Conservation (phyloP, 2,329 filamentous ascomycete genomes). For the Acrocalymma vagum region DNA sequence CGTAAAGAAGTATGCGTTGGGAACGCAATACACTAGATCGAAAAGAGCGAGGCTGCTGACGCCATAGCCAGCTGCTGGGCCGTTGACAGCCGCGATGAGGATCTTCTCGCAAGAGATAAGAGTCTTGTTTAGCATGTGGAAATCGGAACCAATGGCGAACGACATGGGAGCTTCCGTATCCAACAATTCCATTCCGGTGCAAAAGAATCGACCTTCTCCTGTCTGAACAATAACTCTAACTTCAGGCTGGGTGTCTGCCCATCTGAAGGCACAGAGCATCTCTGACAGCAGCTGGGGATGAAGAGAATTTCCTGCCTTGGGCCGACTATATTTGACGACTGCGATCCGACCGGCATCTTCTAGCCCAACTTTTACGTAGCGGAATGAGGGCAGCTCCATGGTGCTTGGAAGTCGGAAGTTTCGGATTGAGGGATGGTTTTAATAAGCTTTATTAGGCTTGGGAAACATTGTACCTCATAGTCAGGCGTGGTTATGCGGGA, state of each 20-base stretch:
- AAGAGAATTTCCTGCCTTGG: conserved; percentile 26
- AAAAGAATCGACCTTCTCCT: conserved; percentile 27
- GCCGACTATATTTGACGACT: conserved; percentile 28
- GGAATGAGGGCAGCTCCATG: neutral
- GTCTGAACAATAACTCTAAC: conserved; percentile 27
- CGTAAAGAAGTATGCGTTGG: conserved; percentile 32
- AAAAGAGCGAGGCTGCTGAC: conserved; percentile 26
- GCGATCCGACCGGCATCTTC: conserved; percentile 10
- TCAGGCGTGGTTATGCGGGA: no score
- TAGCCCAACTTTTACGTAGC: conserved; percentile 6
- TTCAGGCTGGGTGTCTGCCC: conserved; percentile 17
- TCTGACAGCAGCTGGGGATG: conserved; percentile 22
- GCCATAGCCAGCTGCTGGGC: conserved; percentile 28
- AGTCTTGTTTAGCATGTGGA: conserved; percentile 22
- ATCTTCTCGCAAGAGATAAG: conserved; percentile 28
- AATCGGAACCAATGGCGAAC: conserved; percentile 22
- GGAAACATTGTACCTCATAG: no score
- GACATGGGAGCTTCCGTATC: conserved; percentile 15
- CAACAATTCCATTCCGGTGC: conserved; percentile 27
- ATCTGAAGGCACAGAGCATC: conserved; percentile 18
- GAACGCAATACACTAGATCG: conserved; percentile 30
- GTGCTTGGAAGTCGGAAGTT: neutral
- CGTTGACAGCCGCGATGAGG: conserved; percentile 30
- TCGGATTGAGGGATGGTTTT: no score
- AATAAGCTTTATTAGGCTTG: no score